These are phyloP conservation scores for Chamaecrista fasciculata DNA, from an alignment of 306 rosid species.

Conservation along the genomic window DNA sequence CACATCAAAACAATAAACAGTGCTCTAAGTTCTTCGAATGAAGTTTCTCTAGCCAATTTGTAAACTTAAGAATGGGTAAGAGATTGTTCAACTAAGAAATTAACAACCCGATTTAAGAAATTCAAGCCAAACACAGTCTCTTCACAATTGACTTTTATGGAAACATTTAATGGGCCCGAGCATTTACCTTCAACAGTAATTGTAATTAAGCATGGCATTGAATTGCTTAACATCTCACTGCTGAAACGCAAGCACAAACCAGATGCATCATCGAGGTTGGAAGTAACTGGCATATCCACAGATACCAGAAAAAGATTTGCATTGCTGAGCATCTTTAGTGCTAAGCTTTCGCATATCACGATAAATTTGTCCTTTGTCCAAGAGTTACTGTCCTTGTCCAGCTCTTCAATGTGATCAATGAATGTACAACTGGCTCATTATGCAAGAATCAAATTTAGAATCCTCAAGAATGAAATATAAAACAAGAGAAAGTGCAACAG, in stretches of 20 bases:
- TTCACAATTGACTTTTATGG: conserved; percentile 83
- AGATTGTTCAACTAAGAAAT: conserved; percentile 63
- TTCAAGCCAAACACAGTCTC: conserved; percentile 94
- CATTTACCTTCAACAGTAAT: conserved; percentile 81
- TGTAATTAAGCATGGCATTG: conserved; percentile 73
- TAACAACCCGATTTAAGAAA: conserved; percentile 81
- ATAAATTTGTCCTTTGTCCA: conserved; percentile 67
- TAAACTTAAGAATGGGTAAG: conserved; percentile 34
- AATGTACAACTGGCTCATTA: conserved; percentile 67
- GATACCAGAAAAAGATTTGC: conserved; percentile 77
- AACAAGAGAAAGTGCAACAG: conserved; percentile 17
- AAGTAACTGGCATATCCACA: conserved; percentile 75
- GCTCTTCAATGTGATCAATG: conserved; percentile 67
- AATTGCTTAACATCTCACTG: conserved; percentile 73
- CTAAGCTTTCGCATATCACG: conserved; percentile 68
- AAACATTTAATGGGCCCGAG: conserved; percentile 62
- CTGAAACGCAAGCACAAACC: conserved; percentile 89
- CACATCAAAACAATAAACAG: conserved; percentile 12
- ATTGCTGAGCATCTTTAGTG: conserved; percentile 78
- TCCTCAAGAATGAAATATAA: not conserved
- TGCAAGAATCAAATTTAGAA: conserved; percentile 36
- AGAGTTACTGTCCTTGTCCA: conserved; percentile 49
- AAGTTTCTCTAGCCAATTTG: conserved; percentile 13
- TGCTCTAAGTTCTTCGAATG: conserved; percentile 1
- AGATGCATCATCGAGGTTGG: conserved; percentile 79